Evolutionary conservation across 495 filamentous ascomycete genomes (phyloP).

Genomic region (Penicillium daleae): DNA sequence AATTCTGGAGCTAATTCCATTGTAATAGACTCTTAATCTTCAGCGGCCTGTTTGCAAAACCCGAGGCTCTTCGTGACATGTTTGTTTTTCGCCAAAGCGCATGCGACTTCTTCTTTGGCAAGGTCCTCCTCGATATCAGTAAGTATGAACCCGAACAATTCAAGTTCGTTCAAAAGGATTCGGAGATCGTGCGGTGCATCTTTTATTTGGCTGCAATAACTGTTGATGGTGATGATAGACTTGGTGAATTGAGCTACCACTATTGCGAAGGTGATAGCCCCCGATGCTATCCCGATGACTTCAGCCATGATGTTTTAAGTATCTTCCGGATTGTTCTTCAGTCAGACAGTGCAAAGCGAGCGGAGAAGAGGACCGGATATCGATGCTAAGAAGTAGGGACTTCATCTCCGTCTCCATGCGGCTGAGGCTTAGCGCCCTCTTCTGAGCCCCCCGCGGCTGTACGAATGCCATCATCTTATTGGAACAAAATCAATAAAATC

Average conservation of each 20-base stretch:
- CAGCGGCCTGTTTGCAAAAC: slow-evolving; percentile 11
- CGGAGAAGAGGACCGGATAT: not conserved
- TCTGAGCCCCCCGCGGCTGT: not conserved
- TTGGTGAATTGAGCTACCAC: slow-evolving; percentile 17
- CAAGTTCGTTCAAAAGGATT: slow-evolving; percentile 4
- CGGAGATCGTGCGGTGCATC: slow-evolving; percentile 14
- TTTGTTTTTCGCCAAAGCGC: not conserved
- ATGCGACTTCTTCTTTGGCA: not conserved
- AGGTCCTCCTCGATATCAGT: slow-evolving; percentile 7
- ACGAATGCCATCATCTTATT: not conserved
- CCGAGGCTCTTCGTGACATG: slow-evolving; percentile 9
- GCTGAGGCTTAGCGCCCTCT: not conserved
- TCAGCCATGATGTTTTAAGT: too few species aligned
- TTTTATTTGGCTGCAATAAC: slow-evolving; percentile 9
- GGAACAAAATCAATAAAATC: not conserved
- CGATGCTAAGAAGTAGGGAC: not conserved
- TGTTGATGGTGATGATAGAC: slow-evolving; percentile 14
- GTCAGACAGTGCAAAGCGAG: too few species aligned
- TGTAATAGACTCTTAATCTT: not conserved
- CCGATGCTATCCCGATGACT: slow-evolving; percentile 16
- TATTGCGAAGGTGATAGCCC: slow-evolving; percentile 18
- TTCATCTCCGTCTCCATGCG: not conserved
- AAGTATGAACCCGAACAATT: slow-evolving; percentile 8
- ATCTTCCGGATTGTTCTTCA: too few species aligned
- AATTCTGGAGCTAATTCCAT: not conserved